phyloP scores from a whole-genome alignment of 1,284 basidiomycete genomes.

The Puccinia sorghi region DNA sequence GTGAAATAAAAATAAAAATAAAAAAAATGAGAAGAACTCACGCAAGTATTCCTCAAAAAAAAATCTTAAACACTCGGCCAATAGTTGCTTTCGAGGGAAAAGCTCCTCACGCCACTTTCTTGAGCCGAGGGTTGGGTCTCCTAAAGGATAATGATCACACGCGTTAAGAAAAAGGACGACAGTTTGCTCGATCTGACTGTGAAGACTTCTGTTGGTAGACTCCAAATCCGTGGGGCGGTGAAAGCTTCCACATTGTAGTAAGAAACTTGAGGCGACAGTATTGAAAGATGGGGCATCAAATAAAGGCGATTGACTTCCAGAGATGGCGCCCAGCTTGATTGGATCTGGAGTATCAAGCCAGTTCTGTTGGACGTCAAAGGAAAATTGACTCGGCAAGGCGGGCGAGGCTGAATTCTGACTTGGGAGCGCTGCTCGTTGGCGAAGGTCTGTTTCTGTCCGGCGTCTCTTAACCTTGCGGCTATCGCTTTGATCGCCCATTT shows the following conservation, averaged over 20 bases:
- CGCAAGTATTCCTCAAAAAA: slow-evolving; percentile 47
- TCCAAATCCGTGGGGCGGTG: slow-evolving; percentile 20
- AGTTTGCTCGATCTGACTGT: slow-evolving; percentile 33
- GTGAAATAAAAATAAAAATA: too few species aligned
- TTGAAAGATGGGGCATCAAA: slow-evolving; percentile 20
- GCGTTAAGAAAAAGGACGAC: slow-evolving; percentile 38
- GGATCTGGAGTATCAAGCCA: slow-evolving; percentile 29
- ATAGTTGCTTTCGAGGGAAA: slow-evolving; percentile 16
- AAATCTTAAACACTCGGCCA: slow-evolving; percentile 38
- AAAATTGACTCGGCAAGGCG: slow-evolving; percentile 25
- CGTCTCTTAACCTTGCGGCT: slow-evolving; percentile 44
- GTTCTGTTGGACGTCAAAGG: slow-evolving; percentile 28
- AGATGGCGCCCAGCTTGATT: slow-evolving; percentile 18
- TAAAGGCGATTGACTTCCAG: neutral
- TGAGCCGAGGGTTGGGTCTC: neutral
- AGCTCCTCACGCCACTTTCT: slow-evolving; percentile 42
- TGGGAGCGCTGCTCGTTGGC: slow-evolving; percentile 9
- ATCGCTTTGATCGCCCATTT: neutral
- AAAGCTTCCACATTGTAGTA: slow-evolving; percentile 19
- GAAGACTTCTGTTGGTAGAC: slow-evolving; percentile 4
- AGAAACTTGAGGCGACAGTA: slow-evolving; percentile 26
- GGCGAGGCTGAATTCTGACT: neutral
- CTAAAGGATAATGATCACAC: slow-evolving; percentile 40
- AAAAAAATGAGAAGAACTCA: neutral
- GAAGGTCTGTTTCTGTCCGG: slow-evolving; percentile 41